These are phyloP conservation scores for Penicillium riverlandense DNA, from an alignment of 495 filamentous ascomycete genomes.

Conservation along the genomic window DNA sequence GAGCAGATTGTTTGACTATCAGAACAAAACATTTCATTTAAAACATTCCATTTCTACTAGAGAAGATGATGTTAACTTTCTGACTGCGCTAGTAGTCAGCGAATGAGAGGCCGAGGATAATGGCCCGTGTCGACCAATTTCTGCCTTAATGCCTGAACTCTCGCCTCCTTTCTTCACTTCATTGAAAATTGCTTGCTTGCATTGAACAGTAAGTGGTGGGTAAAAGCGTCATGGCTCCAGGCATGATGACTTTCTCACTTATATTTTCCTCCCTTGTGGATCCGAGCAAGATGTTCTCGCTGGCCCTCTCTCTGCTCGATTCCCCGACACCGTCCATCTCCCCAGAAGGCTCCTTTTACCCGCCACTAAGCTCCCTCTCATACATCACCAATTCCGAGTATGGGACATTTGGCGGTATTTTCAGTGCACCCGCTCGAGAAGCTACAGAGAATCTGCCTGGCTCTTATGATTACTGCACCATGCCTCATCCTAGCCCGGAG, in stretches of 20 bases:
- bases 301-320: neutral
- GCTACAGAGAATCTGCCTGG: slow-evolving; percentile 3
- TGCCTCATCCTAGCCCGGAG: slow-evolving; percentile 26
- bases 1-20: too few relatives aligned
- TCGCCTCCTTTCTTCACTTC: too few relatives aligned
- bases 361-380: slow-evolving; percentile 22
- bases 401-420: slow-evolving; percentile 24
- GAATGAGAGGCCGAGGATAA: too few relatives aligned
- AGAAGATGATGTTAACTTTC: too few relatives aligned
- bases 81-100: too few relatives aligned
- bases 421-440: slow-evolving; percentile 13
- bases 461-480: slow-evolving; percentile 28
- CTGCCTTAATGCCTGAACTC: too few relatives aligned
- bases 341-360: slow-evolving; percentile 20
- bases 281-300: slow-evolving; percentile 4
- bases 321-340: neutral
- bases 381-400: slow-evolving; percentile 24
- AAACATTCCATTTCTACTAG: too few relatives aligned
- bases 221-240: too few relatives aligned
- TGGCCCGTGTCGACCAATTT: too few relatives aligned
- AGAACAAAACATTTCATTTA: too few relatives aligned
- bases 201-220: too few relatives aligned
- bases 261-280: slow-evolving; percentile 1
- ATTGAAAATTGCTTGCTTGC: too few relatives aligned
- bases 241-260: slow-evolving; percentile 1